phyloP scores from a whole-genome alignment of 2,329 filamentous ascomycete species.

The Stenocarpella maydis region DNA sequence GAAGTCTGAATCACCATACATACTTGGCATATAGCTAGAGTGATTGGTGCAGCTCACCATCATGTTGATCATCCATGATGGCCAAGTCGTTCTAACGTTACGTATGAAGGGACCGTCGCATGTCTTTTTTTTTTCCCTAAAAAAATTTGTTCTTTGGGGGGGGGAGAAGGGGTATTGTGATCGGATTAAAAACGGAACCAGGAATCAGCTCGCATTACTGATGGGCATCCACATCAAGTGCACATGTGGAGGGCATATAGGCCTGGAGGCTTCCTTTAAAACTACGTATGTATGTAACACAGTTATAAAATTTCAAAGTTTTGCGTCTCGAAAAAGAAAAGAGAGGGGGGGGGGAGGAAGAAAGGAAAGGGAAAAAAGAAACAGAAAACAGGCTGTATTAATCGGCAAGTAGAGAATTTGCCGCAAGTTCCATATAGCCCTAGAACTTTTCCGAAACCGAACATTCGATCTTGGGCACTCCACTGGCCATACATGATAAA shows the following conservation, averaged over 20 bases:
- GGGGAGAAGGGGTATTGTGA: no score
- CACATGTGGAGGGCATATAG: neutral
- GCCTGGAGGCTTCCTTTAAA: no score
- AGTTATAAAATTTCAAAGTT: neutral
- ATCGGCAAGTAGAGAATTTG: neutral
- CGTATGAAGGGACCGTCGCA: no score
- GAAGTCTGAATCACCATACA: neutral
- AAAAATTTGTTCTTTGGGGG: no score
- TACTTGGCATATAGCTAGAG: neutral
- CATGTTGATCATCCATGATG: neutral
- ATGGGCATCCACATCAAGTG: neutral
- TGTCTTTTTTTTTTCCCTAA: no score
- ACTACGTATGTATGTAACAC: no score
- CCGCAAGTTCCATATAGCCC: neutral
- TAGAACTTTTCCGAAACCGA: neutral
- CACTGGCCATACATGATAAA: neutral
- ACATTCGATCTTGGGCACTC: neutral
- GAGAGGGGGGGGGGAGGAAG: no score
- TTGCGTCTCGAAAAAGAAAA: no score
- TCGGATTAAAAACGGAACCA: no score
- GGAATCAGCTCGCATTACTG: neutral
- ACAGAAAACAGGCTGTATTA: neutral
- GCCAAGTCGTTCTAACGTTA: no score
- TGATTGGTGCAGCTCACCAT: neutral
- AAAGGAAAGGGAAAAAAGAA: no score